These are phyloP conservation scores for Recurvomyces mirabilis DNA, from an alignment of 495 filamentous ascomycete species.

Conservation along the genomic window DNA sequence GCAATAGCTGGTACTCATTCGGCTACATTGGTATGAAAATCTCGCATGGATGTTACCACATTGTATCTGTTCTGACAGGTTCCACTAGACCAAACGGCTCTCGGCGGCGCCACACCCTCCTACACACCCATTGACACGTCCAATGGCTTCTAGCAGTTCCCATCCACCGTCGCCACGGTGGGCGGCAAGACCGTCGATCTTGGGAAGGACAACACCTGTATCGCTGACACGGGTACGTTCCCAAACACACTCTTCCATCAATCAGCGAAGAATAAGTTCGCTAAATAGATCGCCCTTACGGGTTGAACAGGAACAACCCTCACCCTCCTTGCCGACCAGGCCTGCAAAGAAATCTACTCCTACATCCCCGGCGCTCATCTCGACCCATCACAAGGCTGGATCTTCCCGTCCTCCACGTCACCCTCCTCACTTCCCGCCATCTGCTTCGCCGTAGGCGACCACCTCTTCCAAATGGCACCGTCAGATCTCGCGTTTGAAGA, in stretches of 20 bases:
- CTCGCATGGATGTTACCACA: no score
- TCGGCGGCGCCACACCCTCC: slow-evolving; percentile 43
- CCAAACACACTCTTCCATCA: no score
- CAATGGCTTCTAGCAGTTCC: slow-evolving; percentile 63
- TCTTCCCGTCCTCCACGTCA: slow-evolving; percentile 46
- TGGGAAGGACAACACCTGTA: slow-evolving; percentile 57
- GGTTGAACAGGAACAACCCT: slow-evolving; percentile 71
- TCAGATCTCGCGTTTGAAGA: slow-evolving; percentile 57
- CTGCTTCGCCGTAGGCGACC: slow-evolving; percentile 55
- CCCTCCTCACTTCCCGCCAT: slow-evolving; percentile 50
- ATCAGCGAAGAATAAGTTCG: no score
- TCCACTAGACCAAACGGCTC: slow-evolving; percentile 54
- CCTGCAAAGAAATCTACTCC: slow-evolving; percentile 57
- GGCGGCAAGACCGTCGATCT: slow-evolving; percentile 46
- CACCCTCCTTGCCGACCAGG: slow-evolving; percentile 53
- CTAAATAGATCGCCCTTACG: no score
- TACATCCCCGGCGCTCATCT: slow-evolving; percentile 57
- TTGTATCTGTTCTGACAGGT: no score
- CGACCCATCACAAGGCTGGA: slow-evolving; percentile 49
- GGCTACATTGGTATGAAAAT: no score
- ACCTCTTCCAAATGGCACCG: slow-evolving; percentile 58
- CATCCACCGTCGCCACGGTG: slow-evolving; percentile 47
- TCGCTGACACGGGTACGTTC: slow-evolving; percentile 72
- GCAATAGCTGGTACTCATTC: slow-evolving; percentile 64
- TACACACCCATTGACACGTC: slow-evolving; percentile 59